Evolutionary conservation across 2,329 filamentous ascomycete species (phyloP).

Genomic region (Ceratocystis variospora): DNA sequence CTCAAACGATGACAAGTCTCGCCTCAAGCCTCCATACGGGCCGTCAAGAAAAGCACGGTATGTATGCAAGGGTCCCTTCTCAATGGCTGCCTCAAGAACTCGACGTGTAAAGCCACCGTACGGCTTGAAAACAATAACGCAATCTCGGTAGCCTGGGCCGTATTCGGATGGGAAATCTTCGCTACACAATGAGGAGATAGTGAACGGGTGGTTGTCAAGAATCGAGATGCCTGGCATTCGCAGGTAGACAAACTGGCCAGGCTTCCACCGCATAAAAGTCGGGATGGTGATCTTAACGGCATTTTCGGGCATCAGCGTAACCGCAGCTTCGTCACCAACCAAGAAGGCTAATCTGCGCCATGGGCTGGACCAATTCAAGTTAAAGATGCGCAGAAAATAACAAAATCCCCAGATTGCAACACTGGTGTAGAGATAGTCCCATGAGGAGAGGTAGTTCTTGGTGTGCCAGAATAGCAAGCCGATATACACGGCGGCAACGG

Average conservation of each 20-base stretch:
- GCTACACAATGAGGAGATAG: conserved; percentile 81
- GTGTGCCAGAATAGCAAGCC: conserved; percentile 91
- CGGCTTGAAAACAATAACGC: conserved; percentile 80
- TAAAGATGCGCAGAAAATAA: conserved; percentile 62
- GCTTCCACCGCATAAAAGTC: conserved; percentile 82
- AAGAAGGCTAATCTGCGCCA: conserved; percentile 60
- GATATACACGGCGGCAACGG: conserved; percentile 66
- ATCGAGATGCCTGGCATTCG: conserved; percentile 85
- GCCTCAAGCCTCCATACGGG: conserved; percentile 86
- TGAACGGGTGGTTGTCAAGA: conserved; percentile 91
- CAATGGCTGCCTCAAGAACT: conserved; percentile 67
- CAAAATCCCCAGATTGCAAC: conserved; percentile 65
- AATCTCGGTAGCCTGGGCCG: conserved; percentile 74
- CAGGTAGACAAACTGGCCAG: conserved; percentile 88
- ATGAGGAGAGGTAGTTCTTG: conserved; percentile 80
- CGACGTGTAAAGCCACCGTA: conserved; percentile 81
- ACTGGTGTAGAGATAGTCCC: conserved; percentile 76
- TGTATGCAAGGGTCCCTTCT: conserved; percentile 79
- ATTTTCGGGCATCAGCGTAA: conserved; percentile 80
- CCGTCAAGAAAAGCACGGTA: conserved; percentile 88
- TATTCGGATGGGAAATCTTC: conserved; percentile 89
- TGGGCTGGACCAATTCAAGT: conserved; percentile 79
- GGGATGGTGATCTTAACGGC: conserved; percentile 93
- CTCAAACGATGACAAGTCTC: conserved; percentile 81
- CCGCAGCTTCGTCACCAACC: conserved; percentile 80